A percentile compares a stretch with the other conserved stretches of the same genome.
These are phyloP conservation scores for Candida mesenterica DNA, from an alignment of 1,139 yeast genomes.

Conservation along the genomic window DNA sequence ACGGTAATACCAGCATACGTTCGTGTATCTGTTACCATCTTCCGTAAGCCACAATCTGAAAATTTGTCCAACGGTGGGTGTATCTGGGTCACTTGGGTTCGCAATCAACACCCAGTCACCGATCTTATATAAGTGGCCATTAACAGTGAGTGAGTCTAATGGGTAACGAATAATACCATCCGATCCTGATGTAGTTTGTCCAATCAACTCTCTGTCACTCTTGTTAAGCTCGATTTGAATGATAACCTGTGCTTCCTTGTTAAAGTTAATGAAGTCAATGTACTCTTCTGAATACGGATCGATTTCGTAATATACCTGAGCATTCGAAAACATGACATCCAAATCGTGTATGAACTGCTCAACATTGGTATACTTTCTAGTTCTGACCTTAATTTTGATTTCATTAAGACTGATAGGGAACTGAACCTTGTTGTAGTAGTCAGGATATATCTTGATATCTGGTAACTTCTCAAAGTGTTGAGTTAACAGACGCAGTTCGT, in stretches of 20 bases:
- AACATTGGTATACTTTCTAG: constrained; percentile 75
- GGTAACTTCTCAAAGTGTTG: constrained; percentile 79
- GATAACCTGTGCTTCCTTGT: constrained; percentile 56
- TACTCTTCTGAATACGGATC: constrained; percentile 56
- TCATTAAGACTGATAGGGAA: constrained; percentile 82
- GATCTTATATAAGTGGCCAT: constrained; percentile 72
- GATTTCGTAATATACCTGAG: constrained; percentile 57
- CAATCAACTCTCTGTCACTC: constrained; percentile 78
- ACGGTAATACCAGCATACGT: constrained; percentile 96
- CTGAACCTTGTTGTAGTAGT: constrained; percentile 61
- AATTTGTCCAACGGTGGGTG: constrained; percentile 92
- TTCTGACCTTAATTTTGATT: constrained; percentile 80
- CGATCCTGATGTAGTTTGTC: constrained; percentile 59
- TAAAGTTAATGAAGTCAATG: constrained; percentile 61
- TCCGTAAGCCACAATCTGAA: constrained; percentile 87
- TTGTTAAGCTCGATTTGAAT: constrained; percentile 72
- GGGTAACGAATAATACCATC: constrained; percentile 66
- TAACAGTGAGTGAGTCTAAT: constrained; percentile 67
- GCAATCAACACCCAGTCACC: constrained; percentile 94
- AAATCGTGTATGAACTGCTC: constrained; percentile 77
- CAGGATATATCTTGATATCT: constrained; percentile 61
- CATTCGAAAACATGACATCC: constrained; percentile 71
- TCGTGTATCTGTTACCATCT: constrained; percentile 84
- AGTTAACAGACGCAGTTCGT: constrained; percentile 50
- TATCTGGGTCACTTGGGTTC: constrained; percentile 82